phyloP scores from a whole-genome alignment of 345 rosid genomes.

The Linum lewisii region DNA sequence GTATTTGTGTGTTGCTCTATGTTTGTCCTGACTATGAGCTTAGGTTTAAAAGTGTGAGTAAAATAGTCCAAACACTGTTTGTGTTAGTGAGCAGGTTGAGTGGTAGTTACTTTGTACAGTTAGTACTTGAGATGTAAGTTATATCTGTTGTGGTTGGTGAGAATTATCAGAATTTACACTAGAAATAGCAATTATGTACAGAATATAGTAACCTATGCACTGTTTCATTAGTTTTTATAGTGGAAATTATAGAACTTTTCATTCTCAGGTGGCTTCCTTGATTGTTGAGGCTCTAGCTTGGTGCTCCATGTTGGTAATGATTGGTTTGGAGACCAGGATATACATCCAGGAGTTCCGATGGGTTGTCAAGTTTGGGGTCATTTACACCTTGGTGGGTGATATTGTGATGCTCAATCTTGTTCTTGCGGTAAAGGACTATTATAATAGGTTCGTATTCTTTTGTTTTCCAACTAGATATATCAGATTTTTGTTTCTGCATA shows the following conservation, averaged over 20 bases:
- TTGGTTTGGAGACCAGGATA: slow-evolving; percentile 62
- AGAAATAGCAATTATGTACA: too few relatives aligned
- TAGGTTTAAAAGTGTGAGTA: too few relatives aligned
- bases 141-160: too few relatives aligned
- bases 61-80: too few relatives aligned
- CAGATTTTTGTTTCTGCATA: neutral
- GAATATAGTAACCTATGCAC: neutral
- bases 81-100: too few relatives aligned
- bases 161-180: too few relatives aligned
- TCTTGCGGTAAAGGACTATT: slow-evolving; percentile 60
- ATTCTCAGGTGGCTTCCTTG: slow-evolving; percentile 59
- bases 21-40: too few relatives aligned
- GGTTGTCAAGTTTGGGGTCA: slow-evolving; percentile 78
- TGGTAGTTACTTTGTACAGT: too few relatives aligned
- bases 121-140: too few relatives aligned
- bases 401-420: slow-evolving; percentile 74
- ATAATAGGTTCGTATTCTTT: slow-evolving; percentile 40
- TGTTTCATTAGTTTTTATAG: neutral
- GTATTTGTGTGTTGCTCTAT: too few relatives aligned
- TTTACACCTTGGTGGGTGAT: slow-evolving; percentile 76
- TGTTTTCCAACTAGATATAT: neutral
- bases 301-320: slow-evolving; percentile 72
- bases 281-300: slow-evolving; percentile 66
- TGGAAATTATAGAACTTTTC: neutral
- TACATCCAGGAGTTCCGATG: slow-evolving; percentile 79